Evolutionary conservation across 352 stramenopile genomes (phyloP).

Genomic region (Peronospora belbahrii): DNA sequence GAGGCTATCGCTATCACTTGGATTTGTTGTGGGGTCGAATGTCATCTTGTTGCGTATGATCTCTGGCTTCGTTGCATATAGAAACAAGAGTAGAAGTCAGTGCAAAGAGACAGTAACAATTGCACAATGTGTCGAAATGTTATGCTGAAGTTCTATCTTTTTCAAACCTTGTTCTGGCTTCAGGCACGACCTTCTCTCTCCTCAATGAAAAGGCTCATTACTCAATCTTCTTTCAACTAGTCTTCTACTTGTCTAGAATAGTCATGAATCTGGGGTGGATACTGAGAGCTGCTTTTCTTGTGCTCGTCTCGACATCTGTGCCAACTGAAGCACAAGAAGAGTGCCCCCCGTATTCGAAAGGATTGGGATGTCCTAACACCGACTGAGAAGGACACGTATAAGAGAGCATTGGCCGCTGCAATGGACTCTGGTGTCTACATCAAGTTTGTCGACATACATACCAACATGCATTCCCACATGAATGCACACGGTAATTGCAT

Average conservation of each 20-base stretch:
- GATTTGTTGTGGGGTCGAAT: no score
- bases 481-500: slow-evolving; percentile 57
- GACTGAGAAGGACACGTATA: slow-evolving; percentile 38
- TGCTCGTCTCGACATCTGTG: background rate
- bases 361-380: slow-evolving; percentile 30
- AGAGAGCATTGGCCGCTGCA: slow-evolving; percentile 30
- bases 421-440: slow-evolving; percentile 53
- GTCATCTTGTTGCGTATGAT: no score
- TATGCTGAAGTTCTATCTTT: no score
- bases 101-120: no score
- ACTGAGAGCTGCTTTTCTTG: slow-evolving; percentile 1
- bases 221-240: background rate
- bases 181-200: no score
- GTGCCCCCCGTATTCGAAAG: slow-evolving; percentile 34
- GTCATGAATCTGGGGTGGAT: slow-evolving; percentile 17
- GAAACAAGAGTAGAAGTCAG: no score
- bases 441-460: slow-evolving; percentile 60
- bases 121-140: no score
- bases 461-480: slow-evolving; percentile 41
- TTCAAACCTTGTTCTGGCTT: no score
- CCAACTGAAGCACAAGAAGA: no score
- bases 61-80: no score
- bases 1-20: no score
- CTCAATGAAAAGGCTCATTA: background rate
- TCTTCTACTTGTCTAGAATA: background rate